Percentiles rank a stretch among this genome's conserved stretches.
These are phyloP conservation scores for Magnolia kwangsiensis DNA, from an alignment of 164 flowering plant species.

Conservation along the genomic window DNA sequence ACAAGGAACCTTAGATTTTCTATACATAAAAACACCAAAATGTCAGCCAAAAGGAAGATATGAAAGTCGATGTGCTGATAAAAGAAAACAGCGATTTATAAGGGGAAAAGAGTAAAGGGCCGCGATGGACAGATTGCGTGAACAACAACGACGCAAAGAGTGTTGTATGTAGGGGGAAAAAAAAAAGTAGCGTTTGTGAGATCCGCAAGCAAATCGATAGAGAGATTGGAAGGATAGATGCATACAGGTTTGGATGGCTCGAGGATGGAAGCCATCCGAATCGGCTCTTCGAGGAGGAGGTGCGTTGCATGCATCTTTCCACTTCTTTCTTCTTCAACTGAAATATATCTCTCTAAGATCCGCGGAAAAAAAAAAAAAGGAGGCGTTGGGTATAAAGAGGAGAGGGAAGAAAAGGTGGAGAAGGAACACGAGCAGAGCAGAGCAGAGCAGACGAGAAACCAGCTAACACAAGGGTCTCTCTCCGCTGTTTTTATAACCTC, in stretches of 20 bases:
- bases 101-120: background rate
- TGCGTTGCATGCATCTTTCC: constrained; percentile 72
- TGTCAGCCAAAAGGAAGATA: background rate
- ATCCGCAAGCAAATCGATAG: background rate
- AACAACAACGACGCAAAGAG: background rate
- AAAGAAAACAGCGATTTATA: background rate
- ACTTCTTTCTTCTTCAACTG: no score
- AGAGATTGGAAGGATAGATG: constrained; percentile 2
- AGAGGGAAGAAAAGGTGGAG: no score
- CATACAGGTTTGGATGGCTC: constrained; percentile 79
- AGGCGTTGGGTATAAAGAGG: no score
- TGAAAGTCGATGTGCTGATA: no score
- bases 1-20: background rate
- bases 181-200: background rate
- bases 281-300: constrained; percentile 89
- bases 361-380: no score
- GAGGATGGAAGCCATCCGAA: constrained; percentile 91
- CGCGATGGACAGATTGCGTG: background rate
- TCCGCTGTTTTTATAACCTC: no score
- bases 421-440: no score
- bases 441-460: no score
- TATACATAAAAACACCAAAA: background rate
- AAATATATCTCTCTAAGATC: no score
- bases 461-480: no score
- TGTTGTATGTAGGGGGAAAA: background rate